Base-by-base conservation (phyloP, 495 filamentous ascomycete genomes). In the Hypoxylon lienhwacheense region DNA sequence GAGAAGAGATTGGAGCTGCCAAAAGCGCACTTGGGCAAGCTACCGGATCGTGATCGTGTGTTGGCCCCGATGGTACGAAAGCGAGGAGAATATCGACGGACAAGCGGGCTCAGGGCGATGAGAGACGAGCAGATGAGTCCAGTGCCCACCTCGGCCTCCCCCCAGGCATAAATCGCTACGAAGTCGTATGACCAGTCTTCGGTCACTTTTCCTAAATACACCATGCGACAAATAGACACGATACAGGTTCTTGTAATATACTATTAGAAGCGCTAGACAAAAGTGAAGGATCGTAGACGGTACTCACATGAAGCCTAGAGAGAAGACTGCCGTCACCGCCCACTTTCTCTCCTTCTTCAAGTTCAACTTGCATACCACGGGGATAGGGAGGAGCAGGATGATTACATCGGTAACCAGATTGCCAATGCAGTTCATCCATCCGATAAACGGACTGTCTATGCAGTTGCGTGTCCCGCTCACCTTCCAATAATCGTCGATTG, bases 361-460 rank as follows among this genome's bases (percentile, higher is more conserved):
- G 1, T 73, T 72, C 8, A 78, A 54, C 0, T 59, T 61, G 66
- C 69, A 72, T 14, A 82, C 63, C 5, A 68, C 69, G 6, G 76
- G 77, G 32, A 84, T 66, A 0, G 82, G 81, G 32, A 83, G 73
- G 0, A 77, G 20, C 29, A 79, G 73, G 34, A 80, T 64, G 21
- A 72, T 65, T 24, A 80, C 37, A 55, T 83, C 80, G 29, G 74
- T 77, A 17, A 74, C 37, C 34, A 83, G 78, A 63, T 81, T 82
- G 16, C 78, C 70, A 0, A 68, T 69, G 2, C 73, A 72, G 60
- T 77, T 81, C 47, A 71, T 63, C 63, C 76, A 79, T 66, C 76
- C 78, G 20, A 76, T 64, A 0, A 69, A 69, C 14, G 70, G 63
- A 37, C 71, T 65, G 43, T 78, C 70, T 17, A 80, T 55, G 55